These are phyloP conservation scores for Fusarium transvaalense DNA, from an alignment of 2,329 filamentous ascomycete genomes.

Conservation along the genomic window DNA sequence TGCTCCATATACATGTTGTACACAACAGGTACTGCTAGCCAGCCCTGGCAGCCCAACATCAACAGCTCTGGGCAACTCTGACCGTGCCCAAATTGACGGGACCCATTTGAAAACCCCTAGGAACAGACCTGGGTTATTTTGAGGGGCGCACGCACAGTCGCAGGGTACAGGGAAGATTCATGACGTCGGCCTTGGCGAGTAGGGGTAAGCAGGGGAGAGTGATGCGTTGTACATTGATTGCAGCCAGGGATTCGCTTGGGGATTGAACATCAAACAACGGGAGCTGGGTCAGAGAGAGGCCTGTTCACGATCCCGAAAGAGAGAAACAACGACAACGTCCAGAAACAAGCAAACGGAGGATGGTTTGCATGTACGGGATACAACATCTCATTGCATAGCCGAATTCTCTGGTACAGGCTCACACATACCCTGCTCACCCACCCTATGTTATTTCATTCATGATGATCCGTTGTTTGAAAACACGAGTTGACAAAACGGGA, in stretches of 20 bases:
- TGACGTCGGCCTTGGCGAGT: slow-evolving; percentile 44
- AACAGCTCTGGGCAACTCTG: slow-evolving; percentile 40
- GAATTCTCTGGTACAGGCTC: slow-evolving; percentile 28
- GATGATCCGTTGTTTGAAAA: slow-evolving; percentile 24
- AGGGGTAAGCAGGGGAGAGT: slow-evolving; percentile 29
- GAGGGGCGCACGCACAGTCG: slow-evolving; percentile 45
- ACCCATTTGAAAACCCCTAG: slow-evolving; percentile 39
- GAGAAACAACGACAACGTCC: slow-evolving; percentile 39
- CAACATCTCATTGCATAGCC: slow-evolving; percentile 6
- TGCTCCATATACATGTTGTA: too few relatives aligned
- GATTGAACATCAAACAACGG: slow-evolving; percentile 38
- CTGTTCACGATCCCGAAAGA: slow-evolving; percentile 48
- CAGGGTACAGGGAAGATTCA: slow-evolving; percentile 43
- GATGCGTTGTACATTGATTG: slow-evolving; percentile 41
- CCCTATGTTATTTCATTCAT: slow-evolving; percentile 21
- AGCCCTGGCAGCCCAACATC: slow-evolving; percentile 40
- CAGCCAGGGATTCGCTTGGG: slow-evolving; percentile 31
- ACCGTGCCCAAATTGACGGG: slow-evolving; percentile 43
- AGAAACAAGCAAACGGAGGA: slow-evolving; percentile 20
- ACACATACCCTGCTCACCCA: slow-evolving; percentile 26
- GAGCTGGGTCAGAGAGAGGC: slow-evolving; percentile 46
- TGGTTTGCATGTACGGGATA: slow-evolving; percentile 7
- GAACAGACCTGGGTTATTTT: slow-evolving; percentile 32
- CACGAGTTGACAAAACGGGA: slow-evolving; percentile 28
- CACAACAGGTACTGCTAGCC: background rate